Base-by-base conservation (phyloP, 2,329 filamentous ascomycete genomes). In the Berkeleyomyces rouxiae region DNA sequence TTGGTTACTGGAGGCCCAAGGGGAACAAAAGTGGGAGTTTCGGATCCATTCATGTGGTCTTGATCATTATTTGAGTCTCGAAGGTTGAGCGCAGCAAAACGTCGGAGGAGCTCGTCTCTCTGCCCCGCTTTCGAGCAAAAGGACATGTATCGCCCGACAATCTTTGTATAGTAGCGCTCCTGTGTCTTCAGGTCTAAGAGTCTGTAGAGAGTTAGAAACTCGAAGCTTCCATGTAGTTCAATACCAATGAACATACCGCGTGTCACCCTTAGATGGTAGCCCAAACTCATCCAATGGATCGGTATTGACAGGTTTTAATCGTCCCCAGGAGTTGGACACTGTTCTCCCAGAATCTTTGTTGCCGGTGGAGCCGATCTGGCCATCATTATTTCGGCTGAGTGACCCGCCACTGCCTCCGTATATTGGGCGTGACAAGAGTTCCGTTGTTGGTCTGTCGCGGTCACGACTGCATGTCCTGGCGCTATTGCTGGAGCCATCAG, bases 221-320 rank as follows among this genome's bases (percentile, higher is more conserved):
- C 3, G n/a, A 16, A 39, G 1, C 3, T 37, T 42, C 61, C 64
- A 40, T 23, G 33, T 1, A 9, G 9, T 31, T 42, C 0, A 57
- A 42, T 40, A 23, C 13, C 13, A 37, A 10, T 13, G 4, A 36
- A 64, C 70, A 46, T 77, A 92, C 90, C 87, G 86, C 58, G 80
- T 87, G 72, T 97, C 92, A 61, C 92, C 92, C 71, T 96, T 96
- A 1, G 90, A 96, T 3, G 89, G 89, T 67, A 96, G 79, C 1
- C 92, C 91, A 67, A 95, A 87, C 65, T 78, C 81, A 68, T 95
- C 88, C 37, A 97, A 77, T 11, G 88, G 82, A 72, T 96, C 90
- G 63, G 83, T 76, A 53, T 86, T 82, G 65, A 85, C 80, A 10
- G 88, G 86, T 72, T 87, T 90, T 66, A 95, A 76, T 66, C 87